Percentiles rank a stretch among this genome's conserved stretches.
Evolutionary conservation across 345 rosid species (phyloP).

Genomic region (Murraya paniculata): DNA sequence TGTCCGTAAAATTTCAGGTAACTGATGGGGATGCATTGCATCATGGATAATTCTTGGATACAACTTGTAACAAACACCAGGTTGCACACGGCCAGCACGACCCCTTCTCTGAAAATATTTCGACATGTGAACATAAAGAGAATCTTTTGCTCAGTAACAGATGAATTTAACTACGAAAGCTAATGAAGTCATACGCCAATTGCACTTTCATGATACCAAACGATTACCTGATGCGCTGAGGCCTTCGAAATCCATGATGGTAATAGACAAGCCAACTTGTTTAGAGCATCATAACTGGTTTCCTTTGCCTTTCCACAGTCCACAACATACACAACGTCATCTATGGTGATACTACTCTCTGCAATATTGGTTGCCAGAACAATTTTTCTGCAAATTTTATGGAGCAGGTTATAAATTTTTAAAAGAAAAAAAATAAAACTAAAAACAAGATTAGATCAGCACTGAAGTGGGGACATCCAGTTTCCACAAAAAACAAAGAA

Average conservation of each 20-base stretch:
- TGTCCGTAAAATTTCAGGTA: constrained; percentile 91
- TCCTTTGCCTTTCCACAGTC: constrained; percentile 98
- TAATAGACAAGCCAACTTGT: constrained; percentile 89
- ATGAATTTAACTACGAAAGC: constrained; percentile 7
- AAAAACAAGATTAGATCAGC: not conserved
- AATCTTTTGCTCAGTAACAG: not conserved
- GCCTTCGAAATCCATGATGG: constrained; percentile 99
- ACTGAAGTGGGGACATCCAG: not conserved
- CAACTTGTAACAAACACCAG: constrained; percentile 91
- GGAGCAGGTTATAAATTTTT: not conserved
- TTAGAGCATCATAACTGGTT: constrained; percentile 96
- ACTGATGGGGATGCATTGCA: constrained; percentile 77
- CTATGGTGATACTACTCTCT: constrained; percentile 96
- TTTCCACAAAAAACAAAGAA: not conserved
- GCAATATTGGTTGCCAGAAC: constrained; percentile 95
- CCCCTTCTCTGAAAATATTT: constrained; percentile 69
- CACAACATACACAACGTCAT: constrained; percentile 93
- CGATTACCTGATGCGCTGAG: constrained; percentile 84
- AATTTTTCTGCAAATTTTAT: constrained; percentile 63
- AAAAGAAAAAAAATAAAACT: not conserved
- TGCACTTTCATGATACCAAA: constrained; percentile 9
- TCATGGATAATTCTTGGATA: constrained; percentile 83
- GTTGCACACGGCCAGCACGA: constrained; percentile 97
- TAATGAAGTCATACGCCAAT: not conserved
- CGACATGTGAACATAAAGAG: constrained; percentile 19